A percentile compares a stretch with the other conserved stretches of the same genome.
Conservation (phyloP, 1,284 basidiomycete species). For the Leccinum solheimii region DNA sequence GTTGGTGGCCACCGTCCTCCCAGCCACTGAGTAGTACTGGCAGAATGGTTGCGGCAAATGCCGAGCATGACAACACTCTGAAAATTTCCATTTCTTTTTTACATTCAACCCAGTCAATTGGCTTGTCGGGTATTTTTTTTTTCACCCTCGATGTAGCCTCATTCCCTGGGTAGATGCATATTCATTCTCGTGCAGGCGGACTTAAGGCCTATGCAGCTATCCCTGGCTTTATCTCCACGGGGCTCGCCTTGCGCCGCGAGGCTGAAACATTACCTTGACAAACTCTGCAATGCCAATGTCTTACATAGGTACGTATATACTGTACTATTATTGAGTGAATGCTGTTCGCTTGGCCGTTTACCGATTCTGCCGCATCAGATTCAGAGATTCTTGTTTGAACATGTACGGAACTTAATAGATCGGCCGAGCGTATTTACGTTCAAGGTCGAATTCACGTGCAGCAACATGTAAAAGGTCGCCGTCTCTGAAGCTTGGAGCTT, state of each 20-base stretch:
- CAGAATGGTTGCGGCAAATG: slow-evolving; percentile 1
- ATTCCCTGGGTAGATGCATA: slow-evolving; percentile 34
- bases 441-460: neutral
- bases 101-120: slow-evolving; percentile 32
- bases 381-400: neutral
- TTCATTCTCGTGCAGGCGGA: slow-evolving; percentile 14
- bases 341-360: neutral
- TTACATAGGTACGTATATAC: neutral
- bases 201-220: neutral
- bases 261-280: slow-evolving; percentile 16
- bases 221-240: neutral
- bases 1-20: neutral
- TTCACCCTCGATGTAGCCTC: slow-evolving; percentile 29
- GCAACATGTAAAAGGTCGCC: neutral
- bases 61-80: slow-evolving; percentile 29
- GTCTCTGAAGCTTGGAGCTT: too few relatives aligned
- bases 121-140: slow-evolving; percentile 20
- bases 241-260: slow-evolving; percentile 1
- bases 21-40: neutral
- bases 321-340: neutral
- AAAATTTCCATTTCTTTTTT: slow-evolving; percentile 35
- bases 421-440: neutral
- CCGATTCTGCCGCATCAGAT: neutral
- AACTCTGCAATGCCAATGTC: neutral
- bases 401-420: neutral